Evolutionary conservation across 2,329 filamentous ascomycete species (phyloP).

Genomic region (Westerdykella ornata): DNA sequence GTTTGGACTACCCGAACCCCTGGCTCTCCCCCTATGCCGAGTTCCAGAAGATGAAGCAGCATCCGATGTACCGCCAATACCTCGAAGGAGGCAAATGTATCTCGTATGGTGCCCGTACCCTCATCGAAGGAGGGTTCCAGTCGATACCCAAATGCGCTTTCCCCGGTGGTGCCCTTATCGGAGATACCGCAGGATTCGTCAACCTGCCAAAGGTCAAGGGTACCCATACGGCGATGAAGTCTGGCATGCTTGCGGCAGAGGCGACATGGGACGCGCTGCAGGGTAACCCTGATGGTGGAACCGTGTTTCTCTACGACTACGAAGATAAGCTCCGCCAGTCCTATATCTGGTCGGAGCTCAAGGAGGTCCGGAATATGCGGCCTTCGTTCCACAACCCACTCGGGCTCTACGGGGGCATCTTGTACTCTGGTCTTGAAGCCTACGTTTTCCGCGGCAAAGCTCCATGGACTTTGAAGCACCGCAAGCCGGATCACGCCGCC

Average conservation of each 20-base stretch:
- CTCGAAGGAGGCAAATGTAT: constrained; percentile 97
- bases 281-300: constrained; percentile 51
- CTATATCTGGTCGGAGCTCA: constrained; percentile 87
- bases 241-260: constrained; percentile 92
- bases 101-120: constrained; percentile 84
- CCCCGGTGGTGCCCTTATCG: constrained; percentile 89
- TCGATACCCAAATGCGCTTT: constrained; percentile 96
- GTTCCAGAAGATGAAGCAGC: constrained; percentile 97
- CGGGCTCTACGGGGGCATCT: constrained; percentile 79
- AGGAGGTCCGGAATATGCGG: constrained; percentile 94
- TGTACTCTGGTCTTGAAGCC: constrained; percentile 90
- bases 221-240: constrained; percentile 96
- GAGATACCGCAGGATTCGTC: constrained; percentile 91
- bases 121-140: constrained; percentile 94
- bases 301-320: constrained; percentile 90
- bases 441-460: constrained; percentile 76
- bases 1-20: constrained; percentile 91
- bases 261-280: constrained; percentile 73
- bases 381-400: constrained; percentile 87
- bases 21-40: constrained; percentile 94
- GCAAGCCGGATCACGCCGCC: constrained; percentile 65
- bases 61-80: constrained; percentile 78
- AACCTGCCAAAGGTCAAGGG: constrained; percentile 99
- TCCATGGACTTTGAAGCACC: constrained; percentile 91
- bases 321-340: constrained; percentile 82